phyloP scores from a whole-genome alignment of 169 alveolate genomes.

The Neospora caninum region DNA sequence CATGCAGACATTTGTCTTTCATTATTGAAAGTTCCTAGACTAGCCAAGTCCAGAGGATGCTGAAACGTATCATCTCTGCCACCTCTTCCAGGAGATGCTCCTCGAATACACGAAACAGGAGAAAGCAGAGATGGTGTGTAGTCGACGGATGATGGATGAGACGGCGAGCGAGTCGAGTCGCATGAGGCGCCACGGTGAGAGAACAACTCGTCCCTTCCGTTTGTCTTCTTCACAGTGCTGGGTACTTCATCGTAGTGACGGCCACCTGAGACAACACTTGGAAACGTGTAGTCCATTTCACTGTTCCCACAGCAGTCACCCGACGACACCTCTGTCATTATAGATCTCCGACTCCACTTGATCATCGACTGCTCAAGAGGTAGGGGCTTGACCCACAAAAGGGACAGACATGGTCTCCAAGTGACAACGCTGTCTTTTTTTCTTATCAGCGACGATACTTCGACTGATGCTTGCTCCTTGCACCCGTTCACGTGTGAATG shows the following conservation, averaged over 20 bases:
- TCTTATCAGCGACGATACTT: background rate
- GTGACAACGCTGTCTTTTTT: background rate
- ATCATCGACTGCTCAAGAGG: constrained; percentile 27
- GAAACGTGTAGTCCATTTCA: background rate
- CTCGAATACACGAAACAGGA: constrained; percentile 24
- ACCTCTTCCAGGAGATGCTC: background rate
- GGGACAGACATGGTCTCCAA: constrained; percentile 27
- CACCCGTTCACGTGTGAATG: too few relatives aligned
- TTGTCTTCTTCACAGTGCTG: too few relatives aligned
- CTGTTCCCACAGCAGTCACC: background rate
- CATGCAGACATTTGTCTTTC: background rate
- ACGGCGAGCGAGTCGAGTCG: background rate
- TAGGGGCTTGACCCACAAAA: constrained; percentile 31
- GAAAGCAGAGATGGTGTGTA: constrained; percentile 9
- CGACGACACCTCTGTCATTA: background rate
- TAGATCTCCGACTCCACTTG: constrained; percentile 6
- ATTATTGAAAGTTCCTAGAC: background rate
- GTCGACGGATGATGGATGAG: background rate
- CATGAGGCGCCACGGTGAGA: background rate
- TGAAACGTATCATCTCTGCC: background rate
- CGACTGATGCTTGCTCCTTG: background rate
- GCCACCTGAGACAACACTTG: background rate
- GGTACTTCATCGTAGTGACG: background rate
- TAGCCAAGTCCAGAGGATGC: background rate
- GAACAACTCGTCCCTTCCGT: background rate